phyloP scores from a whole-genome alignment of 768 basidiomycete genomes.

The Trametes gibbosa region DNA sequence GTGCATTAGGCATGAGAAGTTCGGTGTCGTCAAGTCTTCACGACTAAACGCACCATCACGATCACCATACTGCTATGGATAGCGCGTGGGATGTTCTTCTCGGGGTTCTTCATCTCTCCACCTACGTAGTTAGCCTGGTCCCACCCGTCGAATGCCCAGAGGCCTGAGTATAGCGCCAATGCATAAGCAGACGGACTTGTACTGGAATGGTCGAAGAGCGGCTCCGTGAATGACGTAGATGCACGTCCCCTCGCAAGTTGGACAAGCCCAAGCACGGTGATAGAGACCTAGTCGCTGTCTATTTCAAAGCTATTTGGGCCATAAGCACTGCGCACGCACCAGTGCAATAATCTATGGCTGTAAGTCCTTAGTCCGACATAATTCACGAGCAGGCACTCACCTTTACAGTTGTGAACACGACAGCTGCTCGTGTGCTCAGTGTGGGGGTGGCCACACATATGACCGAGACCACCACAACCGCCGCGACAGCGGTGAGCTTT shows the following conservation, averaged over 20 bases:
- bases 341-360: slow-evolving; percentile 55
- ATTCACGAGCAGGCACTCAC: slow-evolving; percentile 35
- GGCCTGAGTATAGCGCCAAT: slow-evolving; percentile 89
- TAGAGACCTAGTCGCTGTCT: slow-evolving; percentile 48
- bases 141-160: slow-evolving; percentile 98
- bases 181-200: slow-evolving; percentile 83
- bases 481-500: slow-evolving; percentile 77
- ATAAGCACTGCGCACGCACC: slow-evolving; percentile 40
- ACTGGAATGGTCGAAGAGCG: slow-evolving; percentile 73
- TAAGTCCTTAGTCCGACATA: not conserved
- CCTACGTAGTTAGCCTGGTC: slow-evolving; percentile 91
- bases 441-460: slow-evolving; percentile 78
- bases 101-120: slow-evolving; percentile 79
- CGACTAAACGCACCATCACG: slow-evolving; percentile 56
- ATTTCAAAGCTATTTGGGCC: not conserved
- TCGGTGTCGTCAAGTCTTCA: not conserved
- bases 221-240: slow-evolving; percentile 61
- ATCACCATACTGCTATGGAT: slow-evolving; percentile 89
- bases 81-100: slow-evolving; percentile 82
- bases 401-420: slow-evolving; percentile 88
- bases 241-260: slow-evolving; percentile 70
- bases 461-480: slow-evolving; percentile 68
- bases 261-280: slow-evolving; percentile 77
- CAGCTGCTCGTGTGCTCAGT: slow-evolving; percentile 75
- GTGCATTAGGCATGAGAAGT: no score